Conservation (phyloP, 805 yeast genomes). For the Candida gorgasii region DNA sequence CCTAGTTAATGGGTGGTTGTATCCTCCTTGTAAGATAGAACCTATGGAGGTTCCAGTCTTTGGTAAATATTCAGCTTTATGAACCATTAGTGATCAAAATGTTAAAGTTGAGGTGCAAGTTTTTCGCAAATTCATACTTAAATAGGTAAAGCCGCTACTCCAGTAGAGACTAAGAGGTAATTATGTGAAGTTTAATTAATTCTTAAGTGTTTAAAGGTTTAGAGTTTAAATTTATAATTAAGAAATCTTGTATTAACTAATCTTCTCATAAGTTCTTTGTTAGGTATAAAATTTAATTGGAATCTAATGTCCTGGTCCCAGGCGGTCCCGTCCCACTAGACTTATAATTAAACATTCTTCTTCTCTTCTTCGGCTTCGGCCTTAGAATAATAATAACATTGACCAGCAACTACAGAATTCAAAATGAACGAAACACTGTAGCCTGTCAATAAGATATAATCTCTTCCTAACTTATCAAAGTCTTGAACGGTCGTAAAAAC, state of each 20-base stretch:
- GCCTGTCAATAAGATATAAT: conserved; percentile 39
- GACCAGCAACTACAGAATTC: conserved; percentile 38
- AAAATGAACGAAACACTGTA: conserved; percentile 35
- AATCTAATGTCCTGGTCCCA: too few species aligned
- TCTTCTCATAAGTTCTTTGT: background rate
- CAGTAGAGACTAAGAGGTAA: too few species aligned
- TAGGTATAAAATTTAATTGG: background rate
- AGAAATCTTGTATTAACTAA: too few species aligned
- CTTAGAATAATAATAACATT: conserved; percentile 24
- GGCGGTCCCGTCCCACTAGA: too few species aligned
- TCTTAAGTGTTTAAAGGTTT: too few species aligned
- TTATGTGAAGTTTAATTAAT: too few species aligned
- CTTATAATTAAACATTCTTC: conserved; percentile 5
- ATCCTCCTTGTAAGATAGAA: conserved; percentile 89
- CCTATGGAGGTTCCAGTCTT: conserved; percentile 60
- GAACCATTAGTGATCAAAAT: conserved; percentile 36
- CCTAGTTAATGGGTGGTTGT: conserved; percentile 84
- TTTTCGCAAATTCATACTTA: conserved; percentile 1
- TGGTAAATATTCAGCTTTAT: conserved; percentile 69
- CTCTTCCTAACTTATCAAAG: conserved; percentile 29
- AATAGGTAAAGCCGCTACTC: background rate
- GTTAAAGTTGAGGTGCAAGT: background rate
- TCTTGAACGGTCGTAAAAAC: conserved; percentile 41
- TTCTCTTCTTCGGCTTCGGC: conserved; percentile 12
- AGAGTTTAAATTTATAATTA: too few species aligned